Base-by-base conservation (phyloP, 2,329 filamentous ascomycete genomes). In the Fusarium sp. region DNA sequence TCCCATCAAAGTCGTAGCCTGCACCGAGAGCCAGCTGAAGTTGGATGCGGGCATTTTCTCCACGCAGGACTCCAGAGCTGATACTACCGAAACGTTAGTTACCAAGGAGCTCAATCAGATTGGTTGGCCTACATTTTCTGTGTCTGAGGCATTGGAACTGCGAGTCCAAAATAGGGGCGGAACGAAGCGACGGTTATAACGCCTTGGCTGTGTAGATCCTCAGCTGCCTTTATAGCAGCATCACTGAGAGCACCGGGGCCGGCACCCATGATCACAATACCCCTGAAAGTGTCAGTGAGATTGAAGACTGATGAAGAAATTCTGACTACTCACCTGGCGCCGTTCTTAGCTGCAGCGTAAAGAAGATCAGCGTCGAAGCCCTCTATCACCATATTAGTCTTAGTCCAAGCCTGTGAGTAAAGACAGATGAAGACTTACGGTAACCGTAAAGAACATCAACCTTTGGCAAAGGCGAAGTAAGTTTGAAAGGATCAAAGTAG, bases 401-500 rank as follows among this genome's bases (percentile, higher is more conserved):
- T 27, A 27, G 48, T 40, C 5, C 13, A 16, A 9, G 15, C 18
- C 3, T 5, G n/a, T 51, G 16, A 18, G 20, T 16, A 34, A 34
- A 20, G 10, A 18, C 3, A 16, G 8, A 24, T 32, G 7, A 22
- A 22, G 16, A 51, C 30, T 25, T 30, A 8, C 30, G 22, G 24
- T 51, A 22, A 2, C 30, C 48, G 12, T 51, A 51, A 38, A 51
- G 16, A 38, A 51, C 11, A 51, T 38, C 48, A 25, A 51, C 30
- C 16, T 51, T 38, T 15, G 48, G 30, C n/a, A 51, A 51, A 25
- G 30, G 30, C 8, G 18, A 51, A 13, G 11, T n/a, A 64, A 78
- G 69, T 24, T 78, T 75, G 11, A 70, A 71, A 11, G 80, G 74
- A 59, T 75, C 76, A 71, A 79, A 83, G 22, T 77, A 72, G 22